Evolutionary conservation across 2,329 filamentous ascomycete genomes (phyloP).

Genomic region (Aspergillus caelatus): DNA sequence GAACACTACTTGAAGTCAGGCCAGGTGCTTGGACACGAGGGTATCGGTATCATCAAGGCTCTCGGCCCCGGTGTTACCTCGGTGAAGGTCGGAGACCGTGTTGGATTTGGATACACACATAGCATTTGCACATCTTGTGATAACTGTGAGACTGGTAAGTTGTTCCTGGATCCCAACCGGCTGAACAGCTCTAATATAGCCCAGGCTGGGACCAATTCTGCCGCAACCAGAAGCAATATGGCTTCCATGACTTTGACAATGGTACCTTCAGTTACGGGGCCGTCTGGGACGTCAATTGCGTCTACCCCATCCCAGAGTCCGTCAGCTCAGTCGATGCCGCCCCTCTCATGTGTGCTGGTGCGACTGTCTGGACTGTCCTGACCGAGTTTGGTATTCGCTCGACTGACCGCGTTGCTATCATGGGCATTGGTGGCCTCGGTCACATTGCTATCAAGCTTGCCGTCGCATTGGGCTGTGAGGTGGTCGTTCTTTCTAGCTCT

Average conservation of each 20-base stretch:
- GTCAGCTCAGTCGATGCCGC: conserved; percentile 30
- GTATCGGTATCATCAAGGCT: conserved; percentile 53
- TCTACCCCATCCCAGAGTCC: conserved; percentile 24
- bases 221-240: conserved; percentile 28
- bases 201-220: conserved; percentile 29
- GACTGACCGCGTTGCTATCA: conserved; percentile 68
- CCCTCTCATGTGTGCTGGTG: conserved; percentile 38
- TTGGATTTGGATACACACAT: conserved; percentile 36
- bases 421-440: conserved; percentile 71
- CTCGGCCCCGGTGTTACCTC: conserved; percentile 48
- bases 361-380: conserved; percentile 58
- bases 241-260: conserved; percentile 29
- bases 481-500: conserved; percentile 28
- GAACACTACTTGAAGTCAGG: conserved; percentile 21
- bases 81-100: conserved; percentile 47
- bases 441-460: conserved; percentile 73
- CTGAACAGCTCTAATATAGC: background rate
- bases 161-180: background rate
- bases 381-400: conserved; percentile 62
- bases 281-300: conserved; percentile 32
- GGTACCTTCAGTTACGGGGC: conserved; percentile 34
- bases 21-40: conserved; percentile 55
- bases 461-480: conserved; percentile 66
- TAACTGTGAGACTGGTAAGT: conserved; percentile 29
- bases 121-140: conserved; percentile 33